A percentile compares a stretch with the other conserved stretches of the same genome.
Conservation (phyloP, 2,329 filamentous ascomycete genomes). For the Coniochaeta sp. region DNA sequence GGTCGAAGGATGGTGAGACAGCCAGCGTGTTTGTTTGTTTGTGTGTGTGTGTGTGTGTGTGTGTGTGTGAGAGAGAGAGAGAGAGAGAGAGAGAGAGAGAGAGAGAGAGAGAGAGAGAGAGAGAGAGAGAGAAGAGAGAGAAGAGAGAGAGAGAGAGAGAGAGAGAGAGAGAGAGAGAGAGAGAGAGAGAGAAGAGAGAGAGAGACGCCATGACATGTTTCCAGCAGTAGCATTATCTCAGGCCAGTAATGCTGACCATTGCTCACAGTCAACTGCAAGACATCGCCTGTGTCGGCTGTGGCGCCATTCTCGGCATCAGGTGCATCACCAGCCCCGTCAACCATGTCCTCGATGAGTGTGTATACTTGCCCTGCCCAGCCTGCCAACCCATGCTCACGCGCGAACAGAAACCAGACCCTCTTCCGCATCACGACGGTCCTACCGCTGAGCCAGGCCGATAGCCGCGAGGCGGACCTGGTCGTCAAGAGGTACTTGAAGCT, state of each 20-base stretch:
- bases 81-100: too few species aligned
- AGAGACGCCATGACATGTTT: too few species aligned
- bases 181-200: too few species aligned
- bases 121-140: too few species aligned
- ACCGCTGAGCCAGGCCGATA: constrained; percentile 11
- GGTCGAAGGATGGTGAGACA: constrained; percentile 25
- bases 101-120: too few species aligned
- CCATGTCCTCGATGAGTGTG: constrained; percentile 29
- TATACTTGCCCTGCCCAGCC: not conserved
- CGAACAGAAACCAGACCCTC: constrained; percentile 26
- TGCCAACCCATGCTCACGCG: not conserved
- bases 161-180: too few species aligned
- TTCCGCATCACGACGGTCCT: constrained; percentile 22
- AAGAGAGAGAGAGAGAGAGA: too few species aligned
- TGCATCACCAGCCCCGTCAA: constrained; percentile 25
- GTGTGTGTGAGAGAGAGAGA: too few species aligned
- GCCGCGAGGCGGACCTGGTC: constrained; percentile 16
- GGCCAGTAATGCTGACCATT: not conserved
- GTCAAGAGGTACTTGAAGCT: constrained; percentile 25
- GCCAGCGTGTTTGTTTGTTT: not conserved
- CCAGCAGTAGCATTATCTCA: too few species aligned
- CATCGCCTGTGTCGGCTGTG: constrained; percentile 24
- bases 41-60: too few species aligned
- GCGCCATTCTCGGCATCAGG: constrained; percentile 23
- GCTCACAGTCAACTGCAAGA: constrained; percentile 25